Base-by-base conservation (phyloP, 768 basidiomycete genomes). In the Collybia sordida region DNA sequence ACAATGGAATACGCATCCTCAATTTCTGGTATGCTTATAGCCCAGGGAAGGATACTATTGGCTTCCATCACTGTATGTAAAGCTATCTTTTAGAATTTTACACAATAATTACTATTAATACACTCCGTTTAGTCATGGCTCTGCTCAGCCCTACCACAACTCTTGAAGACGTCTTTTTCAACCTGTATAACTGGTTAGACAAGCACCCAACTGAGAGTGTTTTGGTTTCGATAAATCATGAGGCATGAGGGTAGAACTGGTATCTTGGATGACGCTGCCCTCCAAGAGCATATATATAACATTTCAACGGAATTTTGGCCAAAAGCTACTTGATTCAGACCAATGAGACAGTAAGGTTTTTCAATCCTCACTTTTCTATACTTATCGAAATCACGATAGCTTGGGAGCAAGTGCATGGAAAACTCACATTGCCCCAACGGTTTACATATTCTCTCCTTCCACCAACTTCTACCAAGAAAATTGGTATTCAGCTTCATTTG, bases 361-460 rank as follows among this genome's bases (percentile, higher is more conserved):
- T 45, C 28, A 14, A 28, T 47, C 25, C 25, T 31, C 11, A n/a
- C n/a, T n/a, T n/a, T n/a, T n/a, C n/a, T n/a, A n/a, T n/a, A n/a
- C n/a, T n/a, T n/a, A n/a, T n/a, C n/a, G n/a, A n/a, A n/a, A n/a
- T n/a, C n/a, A n/a, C n/a, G n/a, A n/a, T 34, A 79, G 76, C 65
- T 79, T 8, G 75, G 74, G 78, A 78, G 2, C 69, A 77, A 61
- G 73, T 77, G 1, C 74, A 79, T 2, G 77, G 77, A 17, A 81
- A 79, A 57, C 64, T 79, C 6, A 74, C 72, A 12, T 71, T 80
- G 23, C 70, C 81, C 27, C 74, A 79, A 47, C 74, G 80, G 5
- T 79, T 72, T 59, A 60, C 64, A 23, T 78, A 73, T 51, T 54
- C 65, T 23, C 64, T 74, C 18, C 67, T 80, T 14, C 71, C 77